phyloP scores from a whole-genome alignment of 139 green algal genomes.

The Chlamydomonas eustigma region DNA sequence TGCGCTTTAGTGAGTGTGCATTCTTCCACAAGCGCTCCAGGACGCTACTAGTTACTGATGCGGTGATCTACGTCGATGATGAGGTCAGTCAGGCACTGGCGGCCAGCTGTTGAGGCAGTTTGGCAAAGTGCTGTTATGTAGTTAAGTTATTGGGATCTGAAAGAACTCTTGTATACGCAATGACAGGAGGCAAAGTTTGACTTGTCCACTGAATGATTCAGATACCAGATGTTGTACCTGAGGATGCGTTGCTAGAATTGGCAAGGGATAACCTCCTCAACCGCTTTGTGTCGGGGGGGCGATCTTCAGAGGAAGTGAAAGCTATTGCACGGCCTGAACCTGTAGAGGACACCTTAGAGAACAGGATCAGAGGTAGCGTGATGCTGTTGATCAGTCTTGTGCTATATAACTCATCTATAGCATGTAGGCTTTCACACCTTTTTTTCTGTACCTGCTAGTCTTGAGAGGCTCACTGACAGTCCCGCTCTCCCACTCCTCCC shows the following conservation, averaged over 20 bases:
- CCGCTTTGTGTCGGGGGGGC: constrained; percentile 36
- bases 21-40: constrained; percentile 77
- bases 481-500: no score
- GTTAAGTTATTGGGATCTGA: no score
- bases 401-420: no score
- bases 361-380: constrained; percentile 18
- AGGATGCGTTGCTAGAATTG: constrained; percentile 35
- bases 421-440: no score
- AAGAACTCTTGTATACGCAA: no score
- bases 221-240: constrained; percentile 19
- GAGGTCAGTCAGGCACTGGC: constrained; percentile 11
- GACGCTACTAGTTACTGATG: constrained; percentile 85
- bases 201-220: background rate
- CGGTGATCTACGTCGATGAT: constrained; percentile 63
- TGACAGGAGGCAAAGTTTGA: background rate
- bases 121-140: no score
- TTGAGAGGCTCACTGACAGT: no score
- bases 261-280: constrained; percentile 43
- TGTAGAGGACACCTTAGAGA: constrained; percentile 43
- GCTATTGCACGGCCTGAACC: constrained; percentile 31
- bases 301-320: constrained; percentile 29
- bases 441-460: no score
- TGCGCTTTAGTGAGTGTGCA: constrained; percentile 61
- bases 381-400: no score
- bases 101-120: no score